Conservation (phyloP, 2,329 filamentous ascomycete species). For the Botrytis deweyae region DNA sequence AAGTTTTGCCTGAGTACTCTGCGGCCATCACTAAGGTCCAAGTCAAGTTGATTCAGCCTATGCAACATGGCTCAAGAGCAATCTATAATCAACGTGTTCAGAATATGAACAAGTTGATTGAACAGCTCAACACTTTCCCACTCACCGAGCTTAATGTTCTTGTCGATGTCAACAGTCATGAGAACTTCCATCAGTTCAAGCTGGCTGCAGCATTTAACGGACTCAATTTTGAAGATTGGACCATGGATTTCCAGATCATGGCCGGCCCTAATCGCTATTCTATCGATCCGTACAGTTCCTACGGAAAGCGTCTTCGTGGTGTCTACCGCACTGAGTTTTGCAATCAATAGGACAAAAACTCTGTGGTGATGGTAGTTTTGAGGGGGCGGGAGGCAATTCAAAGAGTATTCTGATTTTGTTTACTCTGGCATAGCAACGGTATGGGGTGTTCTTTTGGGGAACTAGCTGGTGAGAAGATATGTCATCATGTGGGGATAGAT, state of each 20-base stretch:
- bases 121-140: neutral
- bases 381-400: too few species aligned
- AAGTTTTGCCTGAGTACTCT: neutral
- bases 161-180: neutral
- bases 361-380: neutral
- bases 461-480: neutral
- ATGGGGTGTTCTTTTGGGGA: neutral
- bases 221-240: neutral
- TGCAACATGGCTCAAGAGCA: neutral
- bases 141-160: neutral
- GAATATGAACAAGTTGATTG: neutral
- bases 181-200: neutral
- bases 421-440: too few species aligned
- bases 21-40: neutral
- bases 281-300: neutral
- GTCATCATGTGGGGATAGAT: neutral
- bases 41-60: neutral
- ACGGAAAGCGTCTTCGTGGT: neutral
- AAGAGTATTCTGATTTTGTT: neutral
- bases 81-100: neutral
- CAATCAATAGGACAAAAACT: neutral
- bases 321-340: neutral
- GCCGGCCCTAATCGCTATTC: neutral
- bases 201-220: neutral
- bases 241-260: neutral